Conservation (phyloP, 331 rosid species). For the Malus hybrid region DNA sequence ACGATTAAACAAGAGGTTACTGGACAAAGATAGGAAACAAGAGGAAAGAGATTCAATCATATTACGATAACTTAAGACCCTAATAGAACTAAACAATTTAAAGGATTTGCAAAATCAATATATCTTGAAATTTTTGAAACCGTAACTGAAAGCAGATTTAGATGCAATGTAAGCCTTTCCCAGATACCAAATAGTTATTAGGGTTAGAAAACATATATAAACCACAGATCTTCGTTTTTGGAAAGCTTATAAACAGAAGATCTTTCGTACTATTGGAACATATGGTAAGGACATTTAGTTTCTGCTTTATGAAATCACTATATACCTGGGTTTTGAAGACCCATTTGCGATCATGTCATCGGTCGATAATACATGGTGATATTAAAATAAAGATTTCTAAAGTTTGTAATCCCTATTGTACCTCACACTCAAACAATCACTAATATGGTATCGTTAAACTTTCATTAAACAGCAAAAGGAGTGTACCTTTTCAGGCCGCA, state of each 20-base stretch:
- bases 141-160: not conserved
- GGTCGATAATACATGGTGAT: not conserved
- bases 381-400: not conserved
- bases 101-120: not conserved
- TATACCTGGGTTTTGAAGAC: not conserved
- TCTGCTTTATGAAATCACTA: not conserved
- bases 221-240: not conserved
- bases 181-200: not conserved
- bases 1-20: not conserved
- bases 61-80: not conserved
- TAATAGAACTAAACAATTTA: not conserved
- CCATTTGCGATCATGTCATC: not conserved
- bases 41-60: not conserved
- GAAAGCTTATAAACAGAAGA: not conserved
- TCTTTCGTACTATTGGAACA: not conserved
- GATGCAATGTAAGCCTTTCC: not conserved
- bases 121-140: not conserved
- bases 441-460: not conserved
- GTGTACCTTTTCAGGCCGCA: constrained; percentile 44
- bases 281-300: not conserved
- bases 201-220: not conserved
- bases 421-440: not conserved
- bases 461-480: not conserved
- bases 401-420: not conserved
- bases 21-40: not conserved